Conservation (phyloP, 306 rosid species). For the Acmispon strigosus region DNA sequence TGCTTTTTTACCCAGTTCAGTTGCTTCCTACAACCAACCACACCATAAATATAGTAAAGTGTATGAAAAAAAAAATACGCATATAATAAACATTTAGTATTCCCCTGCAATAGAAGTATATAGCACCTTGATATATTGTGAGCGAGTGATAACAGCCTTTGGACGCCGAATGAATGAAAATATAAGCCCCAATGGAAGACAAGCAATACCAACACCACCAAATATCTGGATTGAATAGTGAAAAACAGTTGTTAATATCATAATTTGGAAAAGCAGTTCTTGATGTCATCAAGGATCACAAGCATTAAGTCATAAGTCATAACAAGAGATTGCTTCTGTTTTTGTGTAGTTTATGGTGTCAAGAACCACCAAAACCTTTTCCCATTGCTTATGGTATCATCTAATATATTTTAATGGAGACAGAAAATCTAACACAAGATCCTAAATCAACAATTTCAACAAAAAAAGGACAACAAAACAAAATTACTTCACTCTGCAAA, state of each 20-base stretch:
- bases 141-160: conserved; percentile 97
- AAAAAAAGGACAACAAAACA: not conserved
- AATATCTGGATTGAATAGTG: conserved; percentile 54
- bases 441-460: not conserved
- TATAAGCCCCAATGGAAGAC: conserved; percentile 88
- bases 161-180: conserved; percentile 87
- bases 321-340: not conserved
- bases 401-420: not conserved
- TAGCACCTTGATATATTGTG: conserved; percentile 91
- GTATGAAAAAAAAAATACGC: not conserved
- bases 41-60: conserved; percentile 3
- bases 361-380: not conserved
- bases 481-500: not conserved
- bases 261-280: not conserved
- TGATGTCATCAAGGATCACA: not conserved
- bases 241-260: conserved; percentile 1
- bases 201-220: conserved; percentile 95
- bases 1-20: conserved; percentile 88
- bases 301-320: not conserved
- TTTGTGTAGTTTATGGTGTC: not conserved
- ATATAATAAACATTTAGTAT: not conserved
- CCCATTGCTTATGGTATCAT: not conserved
- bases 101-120: not conserved
- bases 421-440: not conserved
- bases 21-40: conserved; percentile 72